Conservation (phyloP, 2,329 filamentous ascomycete species). For the Intubia oerlemansii region DNA sequence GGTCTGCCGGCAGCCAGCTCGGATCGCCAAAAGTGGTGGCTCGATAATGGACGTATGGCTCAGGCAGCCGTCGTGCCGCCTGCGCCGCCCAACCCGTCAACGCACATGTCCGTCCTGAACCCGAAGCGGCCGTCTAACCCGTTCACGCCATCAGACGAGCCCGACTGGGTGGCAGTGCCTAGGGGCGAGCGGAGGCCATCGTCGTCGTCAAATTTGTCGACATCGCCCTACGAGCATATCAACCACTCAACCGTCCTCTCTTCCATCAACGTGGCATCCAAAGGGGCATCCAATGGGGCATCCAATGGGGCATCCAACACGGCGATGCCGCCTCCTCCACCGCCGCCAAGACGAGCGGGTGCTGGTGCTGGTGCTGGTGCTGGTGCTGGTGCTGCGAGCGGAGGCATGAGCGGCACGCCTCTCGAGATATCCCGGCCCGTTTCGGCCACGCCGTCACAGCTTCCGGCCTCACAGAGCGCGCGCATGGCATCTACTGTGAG, state of each 20-base stretch:
- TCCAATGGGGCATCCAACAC: not conserved
- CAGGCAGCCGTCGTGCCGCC: conserved; percentile 52
- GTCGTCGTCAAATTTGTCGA: conserved; percentile 33
- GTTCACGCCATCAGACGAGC: conserved; percentile 50
- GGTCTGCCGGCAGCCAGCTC: conserved; percentile 49
- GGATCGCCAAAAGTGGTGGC: conserved; percentile 49
- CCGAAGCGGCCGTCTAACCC: conserved; percentile 60
- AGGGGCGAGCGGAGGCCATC: conserved; percentile 30
- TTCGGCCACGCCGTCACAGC: not conserved
- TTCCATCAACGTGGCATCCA: conserved; percentile 8
- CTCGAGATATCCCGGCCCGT: no score
- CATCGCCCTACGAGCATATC: conserved; percentile 36
- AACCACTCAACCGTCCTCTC: conserved; percentile 25
- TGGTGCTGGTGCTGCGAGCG: no score
- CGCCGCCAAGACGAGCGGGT: no score
- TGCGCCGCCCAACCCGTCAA: conserved; percentile 20
- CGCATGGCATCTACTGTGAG: conserved; percentile 2
- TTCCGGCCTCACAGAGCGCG: not conserved
- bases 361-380: no score
- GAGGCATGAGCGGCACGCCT: no score
- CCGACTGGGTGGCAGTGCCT: conserved; percentile 61
- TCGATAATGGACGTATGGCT: conserved; percentile 50
- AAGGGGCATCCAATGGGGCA: not conserved
- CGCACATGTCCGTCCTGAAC: conserved; percentile 42
- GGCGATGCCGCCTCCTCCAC: not conserved